Base-by-base conservation (phyloP, 1,284 basidiomycete species). In the Tilletia indica region DNA sequence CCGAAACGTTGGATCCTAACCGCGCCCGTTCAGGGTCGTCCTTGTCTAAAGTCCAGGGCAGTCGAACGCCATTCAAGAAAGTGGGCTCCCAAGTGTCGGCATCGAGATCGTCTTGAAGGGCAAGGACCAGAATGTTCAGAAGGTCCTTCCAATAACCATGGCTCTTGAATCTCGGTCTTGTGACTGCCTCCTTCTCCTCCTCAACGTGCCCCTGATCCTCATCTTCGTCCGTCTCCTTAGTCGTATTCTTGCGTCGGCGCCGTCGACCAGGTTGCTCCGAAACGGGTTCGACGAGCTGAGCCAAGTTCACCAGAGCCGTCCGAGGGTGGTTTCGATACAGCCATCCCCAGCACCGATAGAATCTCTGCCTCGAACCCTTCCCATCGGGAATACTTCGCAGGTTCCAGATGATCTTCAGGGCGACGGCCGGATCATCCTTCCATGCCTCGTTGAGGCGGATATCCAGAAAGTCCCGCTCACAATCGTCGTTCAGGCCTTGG, bases 381-480 rank as follows among this genome's bases (percentile, higher is more conserved):
- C 89, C 89, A 61, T 90, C 88, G 71, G 89, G 89, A 38, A 90
- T 90, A 68, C 88, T 89, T 49, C 89, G 84, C 69, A 87, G 77
- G 72, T 88, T 88, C 89, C 89, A 90, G 71, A 90, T 89, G 68
- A 90, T 85, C 39, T 86, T 86, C 54, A 91, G 85, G 0, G 89
- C 89, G 34, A 88, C 69, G 19, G 80, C 75, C 0, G 88, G 85
- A 73, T 89, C 87, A 73, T 89, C 87, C 39, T 77, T 78, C 89
- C 89, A 91, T 69, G 87, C 88, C 54, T 90, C 86, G 86, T 89
- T 93, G 51, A 88, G 89, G 51, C 88, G 87, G 76, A 88, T 88
- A 82, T 93, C 88, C 86, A 94, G 94, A 79, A 92, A 90, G 71
- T 92, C 88, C 82, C 93, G 91, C 72, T 88, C 87, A 81, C 92